phyloP scores from a whole-genome alignment of 768 basidiomycete species.

The Rhodotorula graminis region DNA sequence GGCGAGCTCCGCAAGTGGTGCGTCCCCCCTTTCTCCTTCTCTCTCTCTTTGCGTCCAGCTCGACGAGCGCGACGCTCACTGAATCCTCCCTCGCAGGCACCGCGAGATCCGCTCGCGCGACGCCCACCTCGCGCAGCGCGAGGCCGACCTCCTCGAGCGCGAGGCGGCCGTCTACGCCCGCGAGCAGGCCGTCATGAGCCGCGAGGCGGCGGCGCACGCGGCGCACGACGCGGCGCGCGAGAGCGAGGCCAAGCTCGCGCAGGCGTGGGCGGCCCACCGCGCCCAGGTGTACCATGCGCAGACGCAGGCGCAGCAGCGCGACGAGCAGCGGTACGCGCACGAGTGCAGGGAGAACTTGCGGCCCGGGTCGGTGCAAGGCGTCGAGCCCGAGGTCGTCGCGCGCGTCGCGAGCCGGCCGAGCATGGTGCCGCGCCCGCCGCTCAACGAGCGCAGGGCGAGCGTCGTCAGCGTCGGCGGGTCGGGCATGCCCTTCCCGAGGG shows the following conservation, averaged over 20 bases:
- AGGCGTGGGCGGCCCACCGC: slow-evolving; percentile 23
- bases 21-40: background rate
- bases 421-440: slow-evolving; percentile 40
- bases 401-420: slow-evolving; percentile 43
- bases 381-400: slow-evolving; percentile 33
- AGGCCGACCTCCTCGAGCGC: slow-evolving; percentile 37
- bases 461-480: slow-evolving; percentile 4
- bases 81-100: background rate
- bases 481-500: slow-evolving; percentile 27
- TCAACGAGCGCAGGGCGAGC: slow-evolving; percentile 40
- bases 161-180: slow-evolving; percentile 31
- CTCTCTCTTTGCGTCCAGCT: too few relatives aligned
- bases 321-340: slow-evolving; percentile 7
- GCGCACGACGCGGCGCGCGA: slow-evolving; percentile 17
- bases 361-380: slow-evolving; percentile 7
- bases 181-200: slow-evolving; percentile 18
- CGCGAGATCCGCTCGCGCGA: slow-evolving; percentile 31
- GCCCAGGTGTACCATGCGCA: slow-evolving; percentile 8
- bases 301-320: background rate
- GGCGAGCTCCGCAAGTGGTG: slow-evolving; percentile 36
- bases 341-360: slow-evolving; percentile 16
- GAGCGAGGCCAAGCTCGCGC: slow-evolving; percentile 14
- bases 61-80: background rate
- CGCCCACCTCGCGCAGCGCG: slow-evolving; percentile 34
- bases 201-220: slow-evolving; percentile 23